Conservation (phyloP, 2,329 filamentous ascomycete genomes). For the Dactylellina sp. region DNA sequence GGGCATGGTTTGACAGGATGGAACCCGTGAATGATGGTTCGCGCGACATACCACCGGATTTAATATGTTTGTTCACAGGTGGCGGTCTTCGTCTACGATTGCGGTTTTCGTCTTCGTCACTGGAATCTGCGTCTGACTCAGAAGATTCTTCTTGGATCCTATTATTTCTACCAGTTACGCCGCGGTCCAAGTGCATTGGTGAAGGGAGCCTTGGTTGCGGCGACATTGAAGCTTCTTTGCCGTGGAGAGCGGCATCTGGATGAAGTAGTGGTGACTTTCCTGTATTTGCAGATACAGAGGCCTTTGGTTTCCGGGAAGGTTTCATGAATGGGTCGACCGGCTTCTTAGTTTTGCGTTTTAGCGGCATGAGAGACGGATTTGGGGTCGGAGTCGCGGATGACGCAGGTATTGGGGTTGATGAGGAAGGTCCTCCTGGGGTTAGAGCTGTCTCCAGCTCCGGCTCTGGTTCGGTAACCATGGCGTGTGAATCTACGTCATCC, state of each 20-base stretch:
- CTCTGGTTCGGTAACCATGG: slow-evolving; percentile 8
- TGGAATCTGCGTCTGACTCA: slow-evolving; percentile 49
- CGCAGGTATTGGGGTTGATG: slow-evolving; percentile 45
- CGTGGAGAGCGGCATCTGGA: slow-evolving; percentile 28
- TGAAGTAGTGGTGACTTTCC: slow-evolving; percentile 37
- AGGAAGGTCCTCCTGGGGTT: slow-evolving; percentile 34
- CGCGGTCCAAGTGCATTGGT: slow-evolving; percentile 35
- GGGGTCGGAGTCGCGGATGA: slow-evolving; percentile 44
- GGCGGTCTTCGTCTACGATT: slow-evolving; percentile 22
- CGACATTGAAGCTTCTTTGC: slow-evolving; percentile 50
- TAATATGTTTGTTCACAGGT: slow-evolving; percentile 37
- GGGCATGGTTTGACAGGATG: slow-evolving; percentile 39
- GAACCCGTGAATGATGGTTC: slow-evolving; percentile 46
- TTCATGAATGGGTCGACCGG: slow-evolving; percentile 48
- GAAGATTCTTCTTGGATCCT: slow-evolving; percentile 37
- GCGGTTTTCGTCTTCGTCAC: slow-evolving; percentile 32
- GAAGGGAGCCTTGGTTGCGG: slow-evolving; percentile 45
- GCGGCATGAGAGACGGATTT: slow-evolving; percentile 21
- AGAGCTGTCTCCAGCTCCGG: slow-evolving; percentile 34
- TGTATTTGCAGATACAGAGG: slow-evolving; percentile 11
- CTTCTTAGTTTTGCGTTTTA: slow-evolving; percentile 39
- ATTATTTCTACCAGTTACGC: slow-evolving; percentile 10
- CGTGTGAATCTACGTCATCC: slow-evolving; percentile 37
- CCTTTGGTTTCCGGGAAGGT: slow-evolving; percentile 31
- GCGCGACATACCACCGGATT: slow-evolving; percentile 41